These are phyloP conservation scores for Tuctoria greenei DNA, from an alignment of 176 grass and related monocot species.

Conservation along the genomic window DNA sequence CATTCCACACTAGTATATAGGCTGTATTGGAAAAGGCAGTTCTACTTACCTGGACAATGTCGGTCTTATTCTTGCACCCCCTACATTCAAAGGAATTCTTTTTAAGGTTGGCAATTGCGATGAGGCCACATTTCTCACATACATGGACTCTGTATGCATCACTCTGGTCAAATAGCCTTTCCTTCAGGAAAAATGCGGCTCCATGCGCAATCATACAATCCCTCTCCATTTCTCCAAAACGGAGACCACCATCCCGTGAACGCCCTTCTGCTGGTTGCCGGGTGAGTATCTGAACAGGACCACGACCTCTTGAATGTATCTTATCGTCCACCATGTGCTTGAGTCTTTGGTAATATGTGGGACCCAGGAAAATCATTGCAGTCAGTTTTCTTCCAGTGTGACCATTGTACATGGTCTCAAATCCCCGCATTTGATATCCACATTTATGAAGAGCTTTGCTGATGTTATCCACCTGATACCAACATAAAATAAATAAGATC, in stretches of 20 bases:
- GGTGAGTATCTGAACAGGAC: conserved; percentile 95
- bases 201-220: conserved; percentile 99
- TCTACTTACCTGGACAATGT: conserved; percentile 85
- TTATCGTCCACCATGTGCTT: conserved; percentile 99
- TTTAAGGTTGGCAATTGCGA: conserved; percentile 98
- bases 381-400: conserved; percentile 83
- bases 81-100: conserved; percentile 94
- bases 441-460: conserved; percentile 92
- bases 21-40: neutral
- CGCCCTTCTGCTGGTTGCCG: conserved; percentile 90
- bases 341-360: conserved; percentile 93
- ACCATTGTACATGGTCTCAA: conserved; percentile 98
- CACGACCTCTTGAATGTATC: conserved; percentile 92
- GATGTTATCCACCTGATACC: conserved; percentile 83
- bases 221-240: conserved; percentile 97
- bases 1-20: neutral
- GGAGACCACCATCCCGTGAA: conserved; percentile 88
- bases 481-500: neutral
- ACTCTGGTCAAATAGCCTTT: conserved; percentile 94
- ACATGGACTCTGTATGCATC: conserved; percentile 98
- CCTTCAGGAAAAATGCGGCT: conserved; percentile 93
- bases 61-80: conserved; percentile 98
- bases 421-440: conserved; percentile 98
- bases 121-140: conserved; percentile 92
- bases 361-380: conserved; percentile 94